Base-by-base conservation (phyloP, 495 filamentous ascomycete genomes). In the Aspergillus asperescens region DNA sequence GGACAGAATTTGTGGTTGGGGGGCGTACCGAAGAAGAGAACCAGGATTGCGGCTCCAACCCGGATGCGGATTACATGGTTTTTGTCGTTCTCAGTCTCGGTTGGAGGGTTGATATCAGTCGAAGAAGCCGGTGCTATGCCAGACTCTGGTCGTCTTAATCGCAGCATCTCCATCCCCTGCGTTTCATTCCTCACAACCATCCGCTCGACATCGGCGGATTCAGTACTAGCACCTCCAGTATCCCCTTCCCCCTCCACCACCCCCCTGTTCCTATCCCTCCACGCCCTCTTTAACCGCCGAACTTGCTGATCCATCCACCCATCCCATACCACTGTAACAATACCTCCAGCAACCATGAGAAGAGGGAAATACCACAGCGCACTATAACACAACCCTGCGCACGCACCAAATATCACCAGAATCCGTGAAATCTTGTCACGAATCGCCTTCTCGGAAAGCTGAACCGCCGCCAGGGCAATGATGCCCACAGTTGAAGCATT, bases 311-410 rank as follows among this genome's bases (percentile, higher is more conserved):
- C 69, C 59, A 82, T 16, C 78, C 75, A 70, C 44, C 76, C 64
- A 65, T 92, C 88, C 71, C 81, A 87, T 7, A 79, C 32, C 0
- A 82, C 62, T 0, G 84, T 82, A 0, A 70, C 66, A 12, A 77
- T 3, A 25, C 83, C 69, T 0, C 82, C 87, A 12, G 70, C 69
- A 9, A 82, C 48, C 77, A 92, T 85, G 7, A 94, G 59, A 1
- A 87, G 62, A 0, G 89, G 89, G 55, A 90, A 92, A 60, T 90
- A 94, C 89, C 87, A 94, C 0, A 91, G 68, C 0, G 87, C 81
- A 49, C 81, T 89, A 55, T 92, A 90, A 35, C 85, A 76, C 64
- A 92, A 67, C 5, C 87, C 89, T 0, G 84, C 85, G 3, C 77
- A 71, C 18, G 72, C 89, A 13, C 79, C 80, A n/a, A 88, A 60